Evolutionary conservation across 306 rosid species (phyloP), one percentile per base, ranked within the genome.

Genomic region (Vicia faba): DNA sequence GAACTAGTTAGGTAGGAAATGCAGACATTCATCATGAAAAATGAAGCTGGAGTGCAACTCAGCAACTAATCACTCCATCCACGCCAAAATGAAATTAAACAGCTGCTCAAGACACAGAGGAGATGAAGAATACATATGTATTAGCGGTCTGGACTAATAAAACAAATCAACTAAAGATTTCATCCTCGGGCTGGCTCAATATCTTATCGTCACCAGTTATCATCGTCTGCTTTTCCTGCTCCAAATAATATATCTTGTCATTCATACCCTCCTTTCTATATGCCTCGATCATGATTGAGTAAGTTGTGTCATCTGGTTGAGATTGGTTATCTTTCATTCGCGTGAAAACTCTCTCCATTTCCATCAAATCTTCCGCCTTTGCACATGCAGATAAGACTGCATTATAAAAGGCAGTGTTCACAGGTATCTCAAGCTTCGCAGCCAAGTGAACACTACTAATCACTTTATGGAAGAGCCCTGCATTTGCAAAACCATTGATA

Each of bases 391-490:
- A 79, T 72, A 95, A 85, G 31, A 95, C 87, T 7, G 88, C 78
- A 29, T 90, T 95, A 50, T 82, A 88, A 70, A 95, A 95, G 43
- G 83, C 55, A 41, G 78, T 83, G 75, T 88, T 90, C 82, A 88
- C 92, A 0, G 96, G 90, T 76, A 86, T 78, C 88, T 91, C 97
- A 69, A 79, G 78, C 80, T 77, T 90, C 26, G 81, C 93, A 31
- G 99, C 99, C 81, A 90, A 75, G 65, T 80, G 84, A 70, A 91
- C 95, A 7, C 80, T 73, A 82, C 89, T 72, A 48, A 91, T 83
- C 57, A 88, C 99, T 84, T 91, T 90, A 72, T 95, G 96, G 80
- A 95, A 95, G 74, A 86, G 92, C 70, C 96, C 95, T n/a, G 95
- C 99, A 68, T 85, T 90, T 48, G 99, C 92, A 78, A 84, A 95